phyloP scores from a whole-genome alignment of 2,329 filamentous ascomycete species.

The Venturia oleaginea region DNA sequence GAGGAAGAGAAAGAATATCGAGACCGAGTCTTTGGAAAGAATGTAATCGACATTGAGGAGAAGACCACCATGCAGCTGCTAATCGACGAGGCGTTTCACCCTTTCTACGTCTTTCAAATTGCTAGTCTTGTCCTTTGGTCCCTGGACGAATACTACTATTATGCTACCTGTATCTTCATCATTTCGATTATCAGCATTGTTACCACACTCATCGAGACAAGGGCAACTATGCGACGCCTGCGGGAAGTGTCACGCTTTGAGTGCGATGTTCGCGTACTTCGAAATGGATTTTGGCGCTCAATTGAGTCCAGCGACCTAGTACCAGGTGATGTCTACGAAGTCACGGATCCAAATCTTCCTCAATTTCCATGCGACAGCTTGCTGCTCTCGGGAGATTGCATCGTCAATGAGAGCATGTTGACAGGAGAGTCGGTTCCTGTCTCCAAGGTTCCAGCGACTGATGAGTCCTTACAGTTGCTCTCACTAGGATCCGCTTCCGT shows the following conservation, averaged over 20 bases:
- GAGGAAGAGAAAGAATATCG: constrained; percentile 78
- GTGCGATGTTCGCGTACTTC: constrained; percentile 85
- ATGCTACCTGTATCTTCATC: constrained; percentile 85
- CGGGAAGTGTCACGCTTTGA: constrained; percentile 91
- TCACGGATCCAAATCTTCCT: constrained; percentile 81
- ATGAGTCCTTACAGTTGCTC: constrained; percentile 67
- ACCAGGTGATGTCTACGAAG: constrained; percentile 91
- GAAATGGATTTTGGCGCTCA: constrained; percentile 92
- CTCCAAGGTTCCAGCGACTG: constrained; percentile 76
- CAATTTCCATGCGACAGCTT: constrained; percentile 91
- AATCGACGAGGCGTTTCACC: constrained; percentile 91
- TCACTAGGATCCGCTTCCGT: constrained; percentile 75
- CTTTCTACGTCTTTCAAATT: constrained; percentile 97
- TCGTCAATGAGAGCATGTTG: constrained; percentile 98
- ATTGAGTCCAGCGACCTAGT: constrained; percentile 81
- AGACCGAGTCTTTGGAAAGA: constrained; percentile 79
- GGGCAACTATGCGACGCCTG: constrained; percentile 81
- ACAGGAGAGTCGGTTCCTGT: constrained; percentile 96
- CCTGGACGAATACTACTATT: constrained; percentile 94
- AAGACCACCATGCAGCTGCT: constrained; percentile 77
- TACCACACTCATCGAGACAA: constrained; percentile 83
- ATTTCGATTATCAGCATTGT: constrained; percentile 91
- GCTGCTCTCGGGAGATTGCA: constrained; percentile 85
- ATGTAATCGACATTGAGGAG: constrained; percentile 86
- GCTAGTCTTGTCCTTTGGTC: constrained; percentile 93